Conservation (phyloP, 441 rosid genomes). For the Kokia cookei region DNA sequence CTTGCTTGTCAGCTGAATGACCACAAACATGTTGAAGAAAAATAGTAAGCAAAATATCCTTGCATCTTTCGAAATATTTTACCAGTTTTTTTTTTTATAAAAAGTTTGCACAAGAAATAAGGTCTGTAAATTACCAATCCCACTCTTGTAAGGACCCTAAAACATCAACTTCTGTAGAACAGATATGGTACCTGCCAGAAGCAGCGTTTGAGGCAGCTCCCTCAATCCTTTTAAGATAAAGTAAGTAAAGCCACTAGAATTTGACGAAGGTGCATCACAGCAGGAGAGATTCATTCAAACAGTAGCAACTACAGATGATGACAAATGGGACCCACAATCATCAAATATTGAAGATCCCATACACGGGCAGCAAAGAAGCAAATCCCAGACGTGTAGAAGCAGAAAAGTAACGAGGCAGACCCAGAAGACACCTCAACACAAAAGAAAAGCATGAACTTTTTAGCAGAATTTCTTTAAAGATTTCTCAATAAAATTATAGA, state of each 20-base stretch:
- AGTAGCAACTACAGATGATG: slow-evolving; percentile 59
- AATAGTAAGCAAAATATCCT: background rate
- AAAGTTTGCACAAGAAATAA: background rate
- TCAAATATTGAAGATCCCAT: slow-evolving; percentile 62
- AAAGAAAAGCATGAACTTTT: slow-evolving; percentile 52
- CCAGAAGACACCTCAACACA: slow-evolving; percentile 88
- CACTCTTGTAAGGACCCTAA: slow-evolving; percentile 6
- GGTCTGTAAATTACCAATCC: background rate
- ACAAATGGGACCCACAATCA: slow-evolving; percentile 53
- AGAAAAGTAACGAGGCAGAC: slow-evolving; percentile 84
- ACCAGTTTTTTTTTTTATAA: background rate
- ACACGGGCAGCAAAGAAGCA: slow-evolving; percentile 52
- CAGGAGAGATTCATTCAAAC: slow-evolving; percentile 54
- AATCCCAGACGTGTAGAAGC: slow-evolving; percentile 66
- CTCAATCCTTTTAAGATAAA: slow-evolving; percentile 31
- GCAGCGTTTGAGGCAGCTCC: slow-evolving; percentile 55
- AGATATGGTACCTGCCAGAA: slow-evolving; percentile 62
- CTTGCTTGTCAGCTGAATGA: slow-evolving; percentile 4
- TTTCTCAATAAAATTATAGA: slow-evolving; percentile 32
- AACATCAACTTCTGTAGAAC: slow-evolving; percentile 39
- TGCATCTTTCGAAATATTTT: background rate
- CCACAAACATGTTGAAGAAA: slow-evolving; percentile 4
- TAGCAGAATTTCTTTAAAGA: slow-evolving; percentile 34
- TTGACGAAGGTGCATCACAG: slow-evolving; percentile 43
- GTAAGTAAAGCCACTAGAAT: slow-evolving; percentile 40